These are phyloP conservation scores for Cyclostephanos tholiformis DNA, from an alignment of 108 stramenopile genomes.

Conservation along the genomic window DNA sequence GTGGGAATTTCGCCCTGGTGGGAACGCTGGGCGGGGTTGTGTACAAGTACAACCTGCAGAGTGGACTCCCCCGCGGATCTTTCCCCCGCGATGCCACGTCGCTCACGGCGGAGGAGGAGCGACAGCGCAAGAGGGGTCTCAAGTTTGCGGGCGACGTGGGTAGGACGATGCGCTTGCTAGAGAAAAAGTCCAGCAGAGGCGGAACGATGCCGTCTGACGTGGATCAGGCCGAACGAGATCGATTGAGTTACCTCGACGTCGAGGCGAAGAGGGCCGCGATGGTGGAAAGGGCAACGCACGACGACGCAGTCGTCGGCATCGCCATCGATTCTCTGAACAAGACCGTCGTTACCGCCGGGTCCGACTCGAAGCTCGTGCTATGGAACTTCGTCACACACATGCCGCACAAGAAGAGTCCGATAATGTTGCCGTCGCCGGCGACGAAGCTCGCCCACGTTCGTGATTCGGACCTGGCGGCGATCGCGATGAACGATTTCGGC, in stretches of 20 bases:
- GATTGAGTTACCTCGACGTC: constrained; percentile 35
- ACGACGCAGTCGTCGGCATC: constrained; percentile 85
- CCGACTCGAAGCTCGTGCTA: constrained; percentile 86
- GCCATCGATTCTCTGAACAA: constrained; percentile 90
- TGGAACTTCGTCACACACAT: constrained; percentile 91
- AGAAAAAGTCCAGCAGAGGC: constrained; percentile 70
- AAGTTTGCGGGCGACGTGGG: constrained; percentile 65
- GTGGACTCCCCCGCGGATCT: constrained; percentile 83
- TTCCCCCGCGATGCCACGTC: constrained; percentile 63
- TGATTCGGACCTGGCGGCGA: constrained; percentile 84
- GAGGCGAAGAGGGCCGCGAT: constrained; percentile 53
- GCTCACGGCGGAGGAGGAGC: constrained; percentile 33
- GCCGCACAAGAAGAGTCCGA: constrained; percentile 82
- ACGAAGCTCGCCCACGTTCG: constrained; percentile 77
- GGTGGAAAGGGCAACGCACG: constrained; percentile 64
- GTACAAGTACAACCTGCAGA: constrained; percentile 96
- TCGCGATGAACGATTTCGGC: constrained; percentile 71
- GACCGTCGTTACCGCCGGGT: constrained; percentile 80
- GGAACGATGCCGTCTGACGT: constrained; percentile 59
- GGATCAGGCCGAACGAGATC: constrained; percentile 73
- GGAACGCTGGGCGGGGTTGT: constrained; percentile 92
- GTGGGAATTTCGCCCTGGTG: constrained; percentile 91
- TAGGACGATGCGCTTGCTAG: constrained; percentile 68
- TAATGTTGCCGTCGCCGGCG: constrained; percentile 65
- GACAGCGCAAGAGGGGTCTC: constrained; percentile 28